Evolutionary conservation across 2,329 filamentous ascomycete species (phyloP), one percentile per base, ranked within the genome.

Genomic region (Cladosporium phlei): DNA sequence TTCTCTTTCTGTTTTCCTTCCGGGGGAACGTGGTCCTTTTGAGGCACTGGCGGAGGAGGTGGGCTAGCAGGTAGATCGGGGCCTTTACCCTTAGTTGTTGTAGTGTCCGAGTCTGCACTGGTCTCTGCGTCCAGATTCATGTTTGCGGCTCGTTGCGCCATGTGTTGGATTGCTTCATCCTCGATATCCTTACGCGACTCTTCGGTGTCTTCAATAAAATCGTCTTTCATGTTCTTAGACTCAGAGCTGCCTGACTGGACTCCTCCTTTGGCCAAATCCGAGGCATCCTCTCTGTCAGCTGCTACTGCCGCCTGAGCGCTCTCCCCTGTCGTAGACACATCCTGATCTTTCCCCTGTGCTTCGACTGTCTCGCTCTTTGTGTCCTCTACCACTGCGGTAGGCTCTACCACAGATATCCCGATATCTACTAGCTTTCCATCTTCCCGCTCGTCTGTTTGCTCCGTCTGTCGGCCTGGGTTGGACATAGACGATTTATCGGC

Each of bases 41-140:
- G 54, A 5, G 63, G 62, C 19, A 58, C 60, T 16, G 52, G 46
- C 9, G 62, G 60, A 14, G 60, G 59, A 14, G 58, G 57, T 20
- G 62, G 59, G 14, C 58, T 55, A 8, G 50, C 43, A 4, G 58
- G 58, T 5, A 59, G 51, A 7, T 43, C 27, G 3, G 22, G 24
- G 10, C 56, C 49, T 12, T 51, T 44, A 37, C 56, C 58, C 28
- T 44, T 46, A 9, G 37, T 28, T 4, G 30, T 27, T 6, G 45
- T 25, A n/a, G 16, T 34, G 20, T 33, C 32, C 8, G 28, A 14
- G n/a, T 32, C 34, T 24, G 40, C 39, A 38, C 25, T 50, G 8
- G 37, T 30, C 9, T 48, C 49, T 17, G 33, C 24, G n/a, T 49
- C 42, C 21, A 52, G 27, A 11, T 40, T 49, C 57, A 63, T 54